Conservation (phyloP, 2,329 filamentous ascomycete species). For the Lojkania enalia region DNA sequence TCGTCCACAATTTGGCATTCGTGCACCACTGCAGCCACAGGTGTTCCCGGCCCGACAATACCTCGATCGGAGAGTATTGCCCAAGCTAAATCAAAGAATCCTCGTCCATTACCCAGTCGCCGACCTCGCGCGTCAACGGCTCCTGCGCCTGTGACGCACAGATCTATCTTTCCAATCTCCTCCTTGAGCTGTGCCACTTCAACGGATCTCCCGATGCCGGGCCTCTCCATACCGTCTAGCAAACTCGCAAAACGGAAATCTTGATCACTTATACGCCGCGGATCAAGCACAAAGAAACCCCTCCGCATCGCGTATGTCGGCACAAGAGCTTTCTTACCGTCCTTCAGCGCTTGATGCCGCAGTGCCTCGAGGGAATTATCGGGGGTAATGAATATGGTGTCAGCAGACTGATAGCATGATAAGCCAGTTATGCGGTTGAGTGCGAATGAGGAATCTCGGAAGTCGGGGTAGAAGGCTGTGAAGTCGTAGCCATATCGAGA, state of each 20-base stretch:
- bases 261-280: conserved; percentile 30
- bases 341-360: conserved; percentile 42
- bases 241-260: conserved; percentile 42
- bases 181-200: conserved; percentile 43
- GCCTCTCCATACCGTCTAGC: conserved; percentile 51
- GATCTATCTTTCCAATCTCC: conserved; percentile 30
- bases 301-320: conserved; percentile 49
- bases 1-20: conserved; percentile 49
- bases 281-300: conserved; percentile 49
- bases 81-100: conserved; percentile 52
- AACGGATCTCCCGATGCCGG: conserved; percentile 38
- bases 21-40: conserved; percentile 46
- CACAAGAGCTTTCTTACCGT: conserved; percentile 48
- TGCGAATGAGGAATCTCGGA: conserved; percentile 43
- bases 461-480: conserved; percentile 49
- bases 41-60: conserved; percentile 28
- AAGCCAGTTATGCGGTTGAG: conserved; percentile 36
- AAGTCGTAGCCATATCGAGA: conserved; percentile 51
- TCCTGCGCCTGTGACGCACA: conserved; percentile 48
- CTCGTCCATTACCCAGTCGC: conserved; percentile 47
- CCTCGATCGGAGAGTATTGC: conserved; percentile 44
- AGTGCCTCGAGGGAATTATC: conserved; percentile 52
- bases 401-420: conserved; percentile 36
- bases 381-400: conserved; percentile 46
- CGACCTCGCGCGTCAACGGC: conserved; percentile 47